Evolutionary conservation across 345 rosid genomes (phyloP).

Genomic region (Populus davidiana): DNA sequence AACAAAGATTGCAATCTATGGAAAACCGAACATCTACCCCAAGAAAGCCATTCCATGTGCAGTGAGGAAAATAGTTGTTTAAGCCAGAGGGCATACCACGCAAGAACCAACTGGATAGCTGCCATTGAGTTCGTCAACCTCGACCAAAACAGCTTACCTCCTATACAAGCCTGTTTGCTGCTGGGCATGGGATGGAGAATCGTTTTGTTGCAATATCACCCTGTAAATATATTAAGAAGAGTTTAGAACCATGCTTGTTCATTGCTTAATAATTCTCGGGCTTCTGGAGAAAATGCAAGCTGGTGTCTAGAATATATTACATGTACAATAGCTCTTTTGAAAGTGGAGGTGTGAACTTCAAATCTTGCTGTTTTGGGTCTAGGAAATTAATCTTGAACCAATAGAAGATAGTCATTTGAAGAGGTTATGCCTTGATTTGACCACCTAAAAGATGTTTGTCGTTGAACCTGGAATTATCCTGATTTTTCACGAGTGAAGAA

Average conservation of each 20-base stretch:
- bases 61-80: not conserved
- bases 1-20: constrained; percentile 84
- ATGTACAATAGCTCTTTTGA: not conserved
- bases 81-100: not conserved
- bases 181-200: not conserved
- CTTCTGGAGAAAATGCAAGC: not conserved
- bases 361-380: not conserved
- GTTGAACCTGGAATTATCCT: no score
- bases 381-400: not conserved
- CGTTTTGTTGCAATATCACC: no score
- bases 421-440: not conserved
- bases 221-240: not conserved
- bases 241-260: not conserved
- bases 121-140: not conserved
- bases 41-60: constrained; percentile 70
- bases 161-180: not conserved
- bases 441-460: not conserved
- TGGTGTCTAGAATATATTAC: not conserved
- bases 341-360: not conserved
- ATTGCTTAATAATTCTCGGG: not conserved
- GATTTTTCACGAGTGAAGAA: no score
- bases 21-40: constrained; percentile 80
- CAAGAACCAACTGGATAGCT: not conserved
- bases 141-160: not conserved
- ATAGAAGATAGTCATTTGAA: not conserved